Percentiles rank a stretch among this genome's conserved stretches.
Conservation (phyloP, 2,329 filamentous ascomycete species). For the Claviceps purpurea region DNA sequence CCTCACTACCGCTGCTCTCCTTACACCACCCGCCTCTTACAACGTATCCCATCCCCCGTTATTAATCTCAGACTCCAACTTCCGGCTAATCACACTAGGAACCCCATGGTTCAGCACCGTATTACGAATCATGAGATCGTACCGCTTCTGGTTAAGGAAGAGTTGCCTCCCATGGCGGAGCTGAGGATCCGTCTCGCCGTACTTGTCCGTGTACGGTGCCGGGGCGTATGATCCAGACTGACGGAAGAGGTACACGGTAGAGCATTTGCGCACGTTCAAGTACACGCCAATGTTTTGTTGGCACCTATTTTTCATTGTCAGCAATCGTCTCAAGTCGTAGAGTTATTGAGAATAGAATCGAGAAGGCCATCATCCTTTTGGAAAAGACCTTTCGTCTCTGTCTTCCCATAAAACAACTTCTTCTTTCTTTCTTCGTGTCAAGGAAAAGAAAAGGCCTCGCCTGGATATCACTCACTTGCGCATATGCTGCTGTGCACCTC, state of each 20-base stretch:
- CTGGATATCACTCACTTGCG: constrained; percentile 48
- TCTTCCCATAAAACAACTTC: no score
- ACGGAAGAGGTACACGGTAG: constrained; percentile 74
- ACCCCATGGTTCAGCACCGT: constrained; percentile 80
- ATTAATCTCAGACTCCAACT: constrained; percentile 89
- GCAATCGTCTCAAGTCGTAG: background rate
- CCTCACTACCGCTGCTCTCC: background rate
- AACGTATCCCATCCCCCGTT: constrained; percentile 90
- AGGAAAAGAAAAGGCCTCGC: background rate
- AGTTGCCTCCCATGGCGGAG: constrained; percentile 77
- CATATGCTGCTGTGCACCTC: constrained; percentile 86
- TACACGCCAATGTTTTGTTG: constrained; percentile 85
- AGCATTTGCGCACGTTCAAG: constrained; percentile 94
- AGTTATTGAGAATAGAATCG: background rate
- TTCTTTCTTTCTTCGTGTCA: background rate
- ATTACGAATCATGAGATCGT: constrained; percentile 74
- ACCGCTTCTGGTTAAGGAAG: constrained; percentile 85
- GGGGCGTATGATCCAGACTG: constrained; percentile 70
- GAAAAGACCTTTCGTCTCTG: background rate
- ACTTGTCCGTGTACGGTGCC: constrained; percentile 89
- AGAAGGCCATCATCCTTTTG: background rate
- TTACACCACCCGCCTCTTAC: constrained; percentile 8
- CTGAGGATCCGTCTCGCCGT: constrained; percentile 90
- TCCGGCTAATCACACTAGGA: constrained; percentile 77
- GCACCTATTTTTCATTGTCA: constrained; percentile 42